Conservation (phyloP, 768 basidiomycete genomes). For the Termitomyces sp. region DNA sequence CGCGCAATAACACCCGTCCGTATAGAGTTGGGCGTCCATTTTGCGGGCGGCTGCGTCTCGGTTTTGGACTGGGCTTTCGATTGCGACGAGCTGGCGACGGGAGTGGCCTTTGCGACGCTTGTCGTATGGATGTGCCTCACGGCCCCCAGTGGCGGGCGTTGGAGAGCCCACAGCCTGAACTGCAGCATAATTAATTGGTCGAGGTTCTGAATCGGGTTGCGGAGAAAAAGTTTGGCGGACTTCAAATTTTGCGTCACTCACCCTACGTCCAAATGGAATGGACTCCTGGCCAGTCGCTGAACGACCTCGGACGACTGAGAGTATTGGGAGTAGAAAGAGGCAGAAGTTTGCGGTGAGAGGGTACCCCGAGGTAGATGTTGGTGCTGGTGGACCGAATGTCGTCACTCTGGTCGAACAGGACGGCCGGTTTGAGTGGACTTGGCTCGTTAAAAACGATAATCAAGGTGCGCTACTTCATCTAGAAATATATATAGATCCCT, state of each 20-base stretch:
- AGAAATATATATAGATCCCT: constrained; percentile 10
- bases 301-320: constrained; percentile 22
- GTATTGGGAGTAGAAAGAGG: constrained; percentile 21
- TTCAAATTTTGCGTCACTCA: constrained; percentile 18
- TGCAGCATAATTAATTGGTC: constrained; percentile 25
- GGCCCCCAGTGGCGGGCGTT: constrained; percentile 29
- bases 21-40: constrained; percentile 84
- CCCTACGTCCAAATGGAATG: constrained; percentile 55
- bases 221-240: constrained; percentile 18
- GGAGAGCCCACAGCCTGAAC: constrained; percentile 50
- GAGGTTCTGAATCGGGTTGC: not conserved
- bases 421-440: constrained; percentile 50
- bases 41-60: constrained; percentile 29
- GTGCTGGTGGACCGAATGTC: constrained; percentile 48
- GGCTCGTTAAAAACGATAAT: constrained; percentile 27
- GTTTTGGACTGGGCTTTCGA: constrained; percentile 19
- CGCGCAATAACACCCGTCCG: constrained; percentile 91
- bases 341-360: constrained; percentile 21
- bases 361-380: constrained; percentile 50
- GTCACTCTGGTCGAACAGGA: constrained; percentile 46
- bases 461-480: constrained; percentile 16
- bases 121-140: constrained; percentile 38
- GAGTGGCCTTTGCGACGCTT: constrained; percentile 24
- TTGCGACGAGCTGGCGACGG: constrained; percentile 25
- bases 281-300: constrained; percentile 65